Evolutionary conservation across 2,329 filamentous ascomycete species (phyloP).

Genomic region (Exophiala viscosa): DNA sequence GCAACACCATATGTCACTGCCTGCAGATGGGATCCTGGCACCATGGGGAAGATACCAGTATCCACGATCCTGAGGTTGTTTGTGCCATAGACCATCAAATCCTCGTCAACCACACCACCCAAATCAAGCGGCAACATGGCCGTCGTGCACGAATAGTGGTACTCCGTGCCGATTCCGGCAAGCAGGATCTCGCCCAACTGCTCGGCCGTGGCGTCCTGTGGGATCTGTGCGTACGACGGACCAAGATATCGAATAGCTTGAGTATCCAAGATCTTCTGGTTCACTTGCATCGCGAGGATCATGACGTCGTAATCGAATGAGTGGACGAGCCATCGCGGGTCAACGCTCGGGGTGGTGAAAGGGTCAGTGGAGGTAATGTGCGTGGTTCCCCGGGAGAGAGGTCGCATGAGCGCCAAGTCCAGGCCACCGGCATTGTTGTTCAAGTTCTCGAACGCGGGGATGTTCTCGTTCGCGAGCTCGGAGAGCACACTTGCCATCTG

Average conservation of each 20-base stretch:
- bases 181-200: slow-evolving; percentile 8
- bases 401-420: slow-evolving; percentile 26
- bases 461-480: slow-evolving; percentile 4
- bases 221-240: slow-evolving; percentile 2
- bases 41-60: slow-evolving; percentile 33
- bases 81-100: slow-evolving; percentile 33
- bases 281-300: slow-evolving; percentile 29
- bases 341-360: slow-evolving; percentile 38
- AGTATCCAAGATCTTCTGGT: slow-evolving; percentile 27
- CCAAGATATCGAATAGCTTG: slow-evolving; percentile 12
- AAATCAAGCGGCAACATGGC: slow-evolving; percentile 42
- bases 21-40: slow-evolving; percentile 38
- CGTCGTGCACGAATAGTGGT: slow-evolving; percentile 16
- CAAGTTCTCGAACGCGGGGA: slow-evolving; percentile 23
- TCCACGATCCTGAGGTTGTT: slow-evolving; percentile 34
- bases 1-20: slow-evolving; percentile 29
- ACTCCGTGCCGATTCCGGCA: slow-evolving; percentile 14
- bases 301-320: slow-evolving; percentile 44
- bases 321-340: slow-evolving; percentile 45
- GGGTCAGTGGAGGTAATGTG: slow-evolving; percentile 36
- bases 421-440: slow-evolving; percentile 24
- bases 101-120: slow-evolving; percentile 36
- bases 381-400: slow-evolving; percentile 42
- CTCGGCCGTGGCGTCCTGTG: slow-evolving; percentile 3
- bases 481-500: neutral